Percentiles rank a stretch among this genome's conserved stretches.
These are phyloP conservation scores for Primulina tabacum DNA, from an alignment of 257 asterid genomes.

Conservation along the genomic window DNA sequence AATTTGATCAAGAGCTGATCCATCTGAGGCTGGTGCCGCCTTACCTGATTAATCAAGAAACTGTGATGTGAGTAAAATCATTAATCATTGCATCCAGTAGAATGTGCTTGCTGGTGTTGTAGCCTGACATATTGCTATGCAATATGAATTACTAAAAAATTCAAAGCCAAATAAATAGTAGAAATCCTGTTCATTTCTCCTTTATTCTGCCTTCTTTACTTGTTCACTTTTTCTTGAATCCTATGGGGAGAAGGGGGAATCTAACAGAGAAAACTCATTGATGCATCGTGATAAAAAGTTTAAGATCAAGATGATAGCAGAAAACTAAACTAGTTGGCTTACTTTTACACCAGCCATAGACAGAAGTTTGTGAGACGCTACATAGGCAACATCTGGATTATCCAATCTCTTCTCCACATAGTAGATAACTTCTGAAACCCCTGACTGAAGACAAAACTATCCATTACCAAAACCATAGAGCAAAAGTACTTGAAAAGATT, in stretches of 20 bases:
- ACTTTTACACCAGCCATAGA: conserved; percentile 82
- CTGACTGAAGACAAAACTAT: conserved; percentile 51
- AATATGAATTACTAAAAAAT: not conserved
- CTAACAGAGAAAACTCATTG: conserved; percentile 6
- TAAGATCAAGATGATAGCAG: conserved; percentile 20
- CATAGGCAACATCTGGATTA: conserved; percentile 54
- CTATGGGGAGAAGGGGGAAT: conserved; percentile 3
- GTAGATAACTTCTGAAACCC: conserved; percentile 86
- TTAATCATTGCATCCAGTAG: not conserved
- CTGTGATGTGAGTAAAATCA: conserved; percentile 12
- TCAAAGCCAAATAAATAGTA: not conserved
- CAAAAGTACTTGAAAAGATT: conserved; percentile 11
- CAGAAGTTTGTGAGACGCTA: conserved; percentile 78
- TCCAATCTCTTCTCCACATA: conserved; percentile 72
- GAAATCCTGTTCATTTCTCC: not conserved
- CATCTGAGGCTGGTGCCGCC: conserved; percentile 79
- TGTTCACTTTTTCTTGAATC: not conserved
- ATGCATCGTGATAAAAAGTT: conserved; percentile 12
- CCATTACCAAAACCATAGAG: conserved; percentile 10
- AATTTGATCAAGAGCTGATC: conserved; percentile 60
- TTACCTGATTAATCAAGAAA: conserved; percentile 43
- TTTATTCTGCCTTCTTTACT: not conserved
- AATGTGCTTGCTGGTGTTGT: not conserved
- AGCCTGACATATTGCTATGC: not conserved
- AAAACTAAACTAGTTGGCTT: conserved; percentile 33